Conservation (phyloP, 768 basidiomycete genomes). For the Crepidotus variabilis region DNA sequence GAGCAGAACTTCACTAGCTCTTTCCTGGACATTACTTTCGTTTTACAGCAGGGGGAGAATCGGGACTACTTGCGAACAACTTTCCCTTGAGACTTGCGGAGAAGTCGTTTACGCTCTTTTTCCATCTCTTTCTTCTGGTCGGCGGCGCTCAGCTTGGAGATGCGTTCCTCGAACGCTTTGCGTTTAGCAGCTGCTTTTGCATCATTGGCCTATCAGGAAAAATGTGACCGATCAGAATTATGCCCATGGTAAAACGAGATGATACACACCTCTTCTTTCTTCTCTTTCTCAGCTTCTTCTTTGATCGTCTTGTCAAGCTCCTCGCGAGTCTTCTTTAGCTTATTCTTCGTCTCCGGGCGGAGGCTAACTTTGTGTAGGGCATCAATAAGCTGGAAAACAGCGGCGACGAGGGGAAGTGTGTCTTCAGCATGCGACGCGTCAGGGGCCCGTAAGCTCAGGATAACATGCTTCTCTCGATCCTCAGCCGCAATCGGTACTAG, state of each 20-base stretch:
- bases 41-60: neutral
- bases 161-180: constrained; percentile 67
- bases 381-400: constrained; percentile 77
- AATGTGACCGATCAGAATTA: neutral
- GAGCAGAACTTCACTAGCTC: too few species aligned
- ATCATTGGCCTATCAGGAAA: constrained; percentile 49
- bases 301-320: constrained; percentile 66
- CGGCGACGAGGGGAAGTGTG: constrained; percentile 57
- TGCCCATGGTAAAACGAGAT: neutral
- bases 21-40: neutral
- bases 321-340: constrained; percentile 72
- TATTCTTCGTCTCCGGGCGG: constrained; percentile 78
- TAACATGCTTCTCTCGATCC: constrained; percentile 67
- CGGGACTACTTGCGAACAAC: constrained; percentile 42
- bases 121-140: constrained; percentile 81
- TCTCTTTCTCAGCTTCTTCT: constrained; percentile 62
- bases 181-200: constrained; percentile 71
- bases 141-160: constrained; percentile 68
- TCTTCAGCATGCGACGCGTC: constrained; percentile 41
- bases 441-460: constrained; percentile 62
- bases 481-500: constrained; percentile 40
- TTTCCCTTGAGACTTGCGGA: constrained; percentile 72
- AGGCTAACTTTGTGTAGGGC: constrained; percentile 52
- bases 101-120: constrained; percentile 68
- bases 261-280: constrained; percentile 60